Evolutionary conservation across 768 basidiomycete species (phyloP).

Genomic region (Boletus pseudopeckii): DNA sequence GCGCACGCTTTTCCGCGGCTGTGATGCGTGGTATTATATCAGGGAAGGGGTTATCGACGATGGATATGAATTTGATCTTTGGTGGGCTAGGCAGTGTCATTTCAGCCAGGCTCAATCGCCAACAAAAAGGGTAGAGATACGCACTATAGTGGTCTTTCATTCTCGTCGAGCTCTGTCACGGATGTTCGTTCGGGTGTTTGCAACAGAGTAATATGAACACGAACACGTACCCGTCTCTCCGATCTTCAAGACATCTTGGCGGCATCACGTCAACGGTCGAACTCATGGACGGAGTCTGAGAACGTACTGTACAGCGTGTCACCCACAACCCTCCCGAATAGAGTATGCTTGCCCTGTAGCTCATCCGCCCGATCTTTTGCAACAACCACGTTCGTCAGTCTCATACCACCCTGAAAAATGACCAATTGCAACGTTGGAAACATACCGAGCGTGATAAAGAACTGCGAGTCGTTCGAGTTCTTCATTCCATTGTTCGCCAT

Average conservation of each 20-base stretch:
- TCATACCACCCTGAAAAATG: not conserved
- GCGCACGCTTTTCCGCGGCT: conserved; percentile 82
- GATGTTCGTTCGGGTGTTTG: not conserved
- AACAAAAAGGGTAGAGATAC: conserved; percentile 23
- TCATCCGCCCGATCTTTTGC: conserved; percentile 81
- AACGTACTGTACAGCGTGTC: conserved; percentile 85
- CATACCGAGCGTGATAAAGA: conserved; percentile 87
- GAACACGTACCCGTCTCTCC: conserved; percentile 72
- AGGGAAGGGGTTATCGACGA: conserved; percentile 91
- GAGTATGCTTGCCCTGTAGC: conserved; percentile 89
- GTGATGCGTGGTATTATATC: conserved; percentile 97
- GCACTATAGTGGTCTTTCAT: conserved; percentile 80
- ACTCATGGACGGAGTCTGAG: not conserved
- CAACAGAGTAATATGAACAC: conserved; percentile 16
- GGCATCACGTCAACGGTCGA: not conserved
- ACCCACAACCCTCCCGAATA: conserved; percentile 88
- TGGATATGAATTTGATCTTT: conserved; percentile 79
- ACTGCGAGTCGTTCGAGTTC: conserved; percentile 92
- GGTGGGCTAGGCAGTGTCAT: conserved; percentile 61
- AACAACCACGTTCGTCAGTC: not conserved
- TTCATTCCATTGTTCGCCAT: conserved; percentile 92
- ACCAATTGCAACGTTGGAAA: not conserved
- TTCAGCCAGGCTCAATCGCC: conserved; percentile 1
- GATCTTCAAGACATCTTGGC: conserved; percentile 84
- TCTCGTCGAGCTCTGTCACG: conserved; percentile 60